A percentile compares a stretch with the other conserved stretches of the same genome.
Conservation (phyloP, 495 filamentous ascomycete species). For the Neurospora hispaniola region DNA sequence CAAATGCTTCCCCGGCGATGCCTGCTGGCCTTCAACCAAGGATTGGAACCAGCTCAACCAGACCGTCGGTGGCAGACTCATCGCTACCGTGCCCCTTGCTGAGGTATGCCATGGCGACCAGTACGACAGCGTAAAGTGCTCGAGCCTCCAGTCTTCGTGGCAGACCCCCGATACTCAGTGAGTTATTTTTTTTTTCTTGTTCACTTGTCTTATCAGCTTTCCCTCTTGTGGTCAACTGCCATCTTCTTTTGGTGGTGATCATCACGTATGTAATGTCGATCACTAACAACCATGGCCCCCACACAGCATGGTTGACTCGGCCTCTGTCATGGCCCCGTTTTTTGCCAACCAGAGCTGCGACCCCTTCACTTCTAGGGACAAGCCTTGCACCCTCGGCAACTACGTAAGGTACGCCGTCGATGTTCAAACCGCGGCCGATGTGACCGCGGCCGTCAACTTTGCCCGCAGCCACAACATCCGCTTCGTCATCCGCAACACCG, state of each 20-base stretch:
- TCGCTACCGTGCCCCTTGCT: slow-evolving; percentile 41
- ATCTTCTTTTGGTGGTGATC: background rate
- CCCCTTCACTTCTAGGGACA: slow-evolving; percentile 14
- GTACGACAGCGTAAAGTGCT: slow-evolving; percentile 18
- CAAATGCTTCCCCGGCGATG: slow-evolving; percentile 43
- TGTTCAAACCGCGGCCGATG: slow-evolving; percentile 27
- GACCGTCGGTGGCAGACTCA: slow-evolving; percentile 33
- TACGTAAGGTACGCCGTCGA: slow-evolving; percentile 47
- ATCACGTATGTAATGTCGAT: background rate
- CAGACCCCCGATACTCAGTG: slow-evolving; percentile 23
- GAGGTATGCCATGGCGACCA: slow-evolving; percentile 35
- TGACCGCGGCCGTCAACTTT: slow-evolving; percentile 36
- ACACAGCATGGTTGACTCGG: slow-evolving; percentile 28
- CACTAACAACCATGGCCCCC: slow-evolving; percentile 19
- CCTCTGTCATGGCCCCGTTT: slow-evolving; percentile 35
- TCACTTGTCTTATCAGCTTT: background rate
- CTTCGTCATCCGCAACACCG: slow-evolving; percentile 39
- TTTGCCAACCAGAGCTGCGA: slow-evolving; percentile 35
- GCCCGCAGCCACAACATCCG: slow-evolving; percentile 33
- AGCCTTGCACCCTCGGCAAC: slow-evolving; percentile 44
- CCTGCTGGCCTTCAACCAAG: slow-evolving; percentile 31
- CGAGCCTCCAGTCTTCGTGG: slow-evolving; percentile 15
- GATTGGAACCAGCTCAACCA: slow-evolving; percentile 36
- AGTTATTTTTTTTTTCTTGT: slow-evolving; percentile 3
- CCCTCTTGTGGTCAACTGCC: background rate